phyloP scores from a whole-genome alignment of 768 basidiomycete genomes.

The Cyclocybe cylindracea region DNA sequence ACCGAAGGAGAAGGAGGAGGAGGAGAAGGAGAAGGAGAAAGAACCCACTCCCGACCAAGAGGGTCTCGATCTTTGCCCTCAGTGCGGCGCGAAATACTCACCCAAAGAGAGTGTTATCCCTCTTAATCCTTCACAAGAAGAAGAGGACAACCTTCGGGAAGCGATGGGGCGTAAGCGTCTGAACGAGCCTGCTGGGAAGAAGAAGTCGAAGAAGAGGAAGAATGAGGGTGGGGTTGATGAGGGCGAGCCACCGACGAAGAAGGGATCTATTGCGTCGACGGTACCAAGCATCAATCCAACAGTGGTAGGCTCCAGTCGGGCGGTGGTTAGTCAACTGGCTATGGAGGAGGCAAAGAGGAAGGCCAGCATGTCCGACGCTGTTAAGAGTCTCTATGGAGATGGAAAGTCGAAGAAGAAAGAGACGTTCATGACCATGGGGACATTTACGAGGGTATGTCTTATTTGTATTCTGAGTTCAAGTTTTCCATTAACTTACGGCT shows the following conservation, averaged over 20 bases:
- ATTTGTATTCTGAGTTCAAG: neutral
- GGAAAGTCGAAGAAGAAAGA: slow-evolving; percentile 61
- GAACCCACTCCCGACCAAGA: slow-evolving; percentile 11
- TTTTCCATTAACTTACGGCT: neutral
- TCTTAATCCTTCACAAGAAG: slow-evolving; percentile 73
- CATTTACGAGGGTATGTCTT: slow-evolving; percentile 81
- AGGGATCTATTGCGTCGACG: slow-evolving; percentile 35
- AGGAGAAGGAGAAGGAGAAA: slow-evolving; percentile 26
- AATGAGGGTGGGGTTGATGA: slow-evolving; percentile 28
- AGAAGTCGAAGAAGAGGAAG: slow-evolving; percentile 68
- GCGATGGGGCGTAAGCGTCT: slow-evolving; percentile 61
- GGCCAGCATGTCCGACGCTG: slow-evolving; percentile 81
- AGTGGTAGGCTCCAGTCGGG: slow-evolving; percentile 58
- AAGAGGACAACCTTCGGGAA: slow-evolving; percentile 57
- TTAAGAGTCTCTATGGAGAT: slow-evolving; percentile 78
- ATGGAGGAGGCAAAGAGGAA: slow-evolving; percentile 84
- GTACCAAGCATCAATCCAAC: slow-evolving; percentile 50
- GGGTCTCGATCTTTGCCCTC: slow-evolving; percentile 64
- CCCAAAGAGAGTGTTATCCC: slow-evolving; percentile 51
- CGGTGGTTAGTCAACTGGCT: slow-evolving; percentile 71
- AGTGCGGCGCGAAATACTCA: slow-evolving; percentile 74
- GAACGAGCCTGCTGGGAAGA: slow-evolving; percentile 50
- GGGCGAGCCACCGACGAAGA: slow-evolving; percentile 43
- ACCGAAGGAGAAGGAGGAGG: slow-evolving; percentile 29
- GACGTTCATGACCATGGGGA: slow-evolving; percentile 91